Percentiles rank a stretch among this genome's conserved stretches.
These are phyloP conservation scores for Lithohypha guttulata DNA, from an alignment of 2,329 filamentous ascomycete species.

Conservation along the genomic window DNA sequence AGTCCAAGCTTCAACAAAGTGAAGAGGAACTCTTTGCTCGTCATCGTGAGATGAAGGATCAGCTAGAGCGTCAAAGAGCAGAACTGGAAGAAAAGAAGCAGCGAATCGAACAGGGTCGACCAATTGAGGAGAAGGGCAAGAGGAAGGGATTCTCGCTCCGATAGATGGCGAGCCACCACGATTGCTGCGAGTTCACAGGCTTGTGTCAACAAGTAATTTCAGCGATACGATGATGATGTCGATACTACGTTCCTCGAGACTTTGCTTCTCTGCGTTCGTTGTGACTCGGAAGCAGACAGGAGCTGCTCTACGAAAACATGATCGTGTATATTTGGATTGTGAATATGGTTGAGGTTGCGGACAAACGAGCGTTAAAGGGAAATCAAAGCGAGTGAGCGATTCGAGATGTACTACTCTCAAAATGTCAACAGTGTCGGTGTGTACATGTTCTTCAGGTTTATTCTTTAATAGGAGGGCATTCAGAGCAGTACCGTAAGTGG, in stretches of 20 bases:
- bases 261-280: slow-evolving; percentile 4
- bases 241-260: slow-evolving; percentile 11
- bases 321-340: slow-evolving; percentile 20
- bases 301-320: slow-evolving; percentile 20
- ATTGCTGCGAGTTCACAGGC: slow-evolving; percentile 21
- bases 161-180: slow-evolving; percentile 37
- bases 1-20: slow-evolving; percentile 98
- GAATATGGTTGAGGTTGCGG: no score
- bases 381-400: slow-evolving; percentile 8
- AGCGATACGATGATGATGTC: slow-evolving; percentile 24
- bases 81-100: slow-evolving; percentile 98
- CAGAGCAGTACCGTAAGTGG: no score
- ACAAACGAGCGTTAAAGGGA: no score
- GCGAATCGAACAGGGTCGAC: slow-evolving; percentile 86
- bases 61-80: slow-evolving; percentile 84
- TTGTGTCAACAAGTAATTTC: slow-evolving; percentile 11
- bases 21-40: slow-evolving; percentile 97
- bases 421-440: slow-evolving; percentile 10
- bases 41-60: slow-evolving; percentile 99
- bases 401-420: no score
- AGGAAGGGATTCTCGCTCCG: slow-evolving; percentile 99
- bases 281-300: slow-evolving; percentile 16
- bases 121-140: slow-evolving; percentile 95
- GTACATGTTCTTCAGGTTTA: slow-evolving; percentile 17
- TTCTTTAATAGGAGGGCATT: slow-evolving; percentile 9